phyloP scores from a whole-genome alignment of 2,329 filamentous ascomycete genomes.

The Stachybotrys chartarum region DNA sequence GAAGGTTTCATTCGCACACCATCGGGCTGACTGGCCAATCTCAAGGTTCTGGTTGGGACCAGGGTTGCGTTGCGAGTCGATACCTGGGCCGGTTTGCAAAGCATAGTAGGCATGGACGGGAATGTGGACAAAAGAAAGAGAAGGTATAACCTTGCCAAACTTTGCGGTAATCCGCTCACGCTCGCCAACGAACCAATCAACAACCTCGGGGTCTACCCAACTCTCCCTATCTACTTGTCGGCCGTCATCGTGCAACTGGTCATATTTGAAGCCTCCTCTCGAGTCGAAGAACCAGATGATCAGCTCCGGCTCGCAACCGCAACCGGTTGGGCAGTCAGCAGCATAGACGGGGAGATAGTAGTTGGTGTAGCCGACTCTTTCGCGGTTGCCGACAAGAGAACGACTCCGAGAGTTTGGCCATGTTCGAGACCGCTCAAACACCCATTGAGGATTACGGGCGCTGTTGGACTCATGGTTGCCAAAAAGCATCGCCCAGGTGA shows the following conservation, averaged over 20 bases:
- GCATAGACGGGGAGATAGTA: slow-evolving; percentile 34
- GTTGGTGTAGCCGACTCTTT: slow-evolving; percentile 28
- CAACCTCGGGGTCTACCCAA: slow-evolving; percentile 38
- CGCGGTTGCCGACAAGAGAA: background rate
- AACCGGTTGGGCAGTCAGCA: slow-evolving; percentile 16
- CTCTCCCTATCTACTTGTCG: slow-evolving; percentile 18
- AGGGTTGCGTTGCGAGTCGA: slow-evolving; percentile 19
- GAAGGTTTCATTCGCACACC: slow-evolving; percentile 17
- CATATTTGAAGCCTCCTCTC: slow-evolving; percentile 23
- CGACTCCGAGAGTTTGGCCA: background rate
- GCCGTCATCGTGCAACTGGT: slow-evolving; percentile 4
- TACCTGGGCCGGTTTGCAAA: slow-evolving; percentile 22
- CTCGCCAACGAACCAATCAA: slow-evolving; percentile 34
- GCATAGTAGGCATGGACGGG: slow-evolving; percentile 34
- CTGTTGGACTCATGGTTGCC: slow-evolving; percentile 51
- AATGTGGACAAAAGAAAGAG: slow-evolving; percentile 42
- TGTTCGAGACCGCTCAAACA: background rate
- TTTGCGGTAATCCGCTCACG: slow-evolving; percentile 18
- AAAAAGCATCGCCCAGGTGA: slow-evolving; percentile 51
- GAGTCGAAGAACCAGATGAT: slow-evolving; percentile 66
- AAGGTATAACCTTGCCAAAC: slow-evolving; percentile 30
- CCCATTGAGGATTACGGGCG: slow-evolving; percentile 6
- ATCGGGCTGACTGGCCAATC: slow-evolving; percentile 22
- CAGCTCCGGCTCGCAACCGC: slow-evolving; percentile 24
- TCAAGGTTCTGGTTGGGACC: slow-evolving; percentile 26